Conservation (phyloP, 2,329 filamentous ascomycete genomes). For the Venturia nashicola region DNA sequence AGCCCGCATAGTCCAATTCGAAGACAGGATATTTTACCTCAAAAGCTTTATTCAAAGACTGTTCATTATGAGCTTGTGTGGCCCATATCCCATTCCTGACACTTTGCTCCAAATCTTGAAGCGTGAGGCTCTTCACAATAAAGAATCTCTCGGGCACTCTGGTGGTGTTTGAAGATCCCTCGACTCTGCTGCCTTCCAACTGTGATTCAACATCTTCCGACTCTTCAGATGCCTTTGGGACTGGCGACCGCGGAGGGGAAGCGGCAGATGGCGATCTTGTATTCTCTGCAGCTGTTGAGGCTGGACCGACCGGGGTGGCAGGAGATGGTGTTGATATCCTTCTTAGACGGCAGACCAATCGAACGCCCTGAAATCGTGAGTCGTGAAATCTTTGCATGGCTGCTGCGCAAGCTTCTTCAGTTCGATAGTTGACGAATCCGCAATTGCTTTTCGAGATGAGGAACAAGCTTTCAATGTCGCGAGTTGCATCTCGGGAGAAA, state of each 20-base stretch:
- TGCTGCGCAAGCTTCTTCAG: slow-evolving; percentile 59
- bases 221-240: slow-evolving; percentile 9
- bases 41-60: slow-evolving; percentile 69
- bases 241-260: slow-evolving; percentile 19
- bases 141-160: slow-evolving; percentile 47
- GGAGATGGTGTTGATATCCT: slow-evolving; percentile 35
- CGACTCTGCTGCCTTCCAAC: background rate
- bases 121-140: slow-evolving; percentile 81
- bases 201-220: background rate
- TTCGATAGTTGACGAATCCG: slow-evolving; percentile 89
- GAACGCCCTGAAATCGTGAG: slow-evolving; percentile 74
- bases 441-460: slow-evolving; percentile 96
- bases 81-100: slow-evolving; percentile 85
- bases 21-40: slow-evolving; percentile 39
- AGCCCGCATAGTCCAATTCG: slow-evolving; percentile 13
- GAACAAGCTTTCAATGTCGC: slow-evolving; percentile 76
- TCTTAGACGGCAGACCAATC: slow-evolving; percentile 73
- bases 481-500: slow-evolving; percentile 65
- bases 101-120: slow-evolving; percentile 81
- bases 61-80: slow-evolving; percentile 87
- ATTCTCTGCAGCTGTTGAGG: slow-evolving; percentile 31
- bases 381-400: slow-evolving; percentile 83
- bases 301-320: slow-evolving; percentile 39
- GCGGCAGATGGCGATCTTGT: slow-evolving; percentile 6
- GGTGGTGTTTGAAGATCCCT: background rate